Evolutionary conservation across 441 rosid species (phyloP).

Genomic region (Gossypium aridum): DNA sequence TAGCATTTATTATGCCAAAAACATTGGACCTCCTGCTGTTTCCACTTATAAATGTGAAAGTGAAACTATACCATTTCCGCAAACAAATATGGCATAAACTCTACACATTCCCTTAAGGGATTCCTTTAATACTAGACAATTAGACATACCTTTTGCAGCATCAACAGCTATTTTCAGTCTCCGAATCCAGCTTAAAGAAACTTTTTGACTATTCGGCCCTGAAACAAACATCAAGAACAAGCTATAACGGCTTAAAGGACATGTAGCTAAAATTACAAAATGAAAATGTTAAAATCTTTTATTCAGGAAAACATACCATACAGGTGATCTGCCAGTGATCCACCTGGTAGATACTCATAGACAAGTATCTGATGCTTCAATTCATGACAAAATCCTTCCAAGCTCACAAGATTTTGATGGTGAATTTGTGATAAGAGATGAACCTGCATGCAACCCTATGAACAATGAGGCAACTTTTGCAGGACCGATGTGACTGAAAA

Average conservation of each 20-base stretch:
- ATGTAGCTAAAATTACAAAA: background rate
- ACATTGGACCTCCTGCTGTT: too few relatives aligned
- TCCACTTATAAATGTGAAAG: background rate
- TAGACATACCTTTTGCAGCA: conserved; percentile 75
- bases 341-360: conserved; percentile 81
- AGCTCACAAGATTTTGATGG: conserved; percentile 82
- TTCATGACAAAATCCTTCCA: conserved; percentile 86
- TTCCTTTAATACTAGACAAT: too few relatives aligned
- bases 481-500: background rate
- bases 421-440: conserved; percentile 65
- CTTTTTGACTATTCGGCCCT: conserved; percentile 55
- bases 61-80: too few relatives aligned
- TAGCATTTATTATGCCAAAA: too few relatives aligned
- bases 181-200: conserved; percentile 78
- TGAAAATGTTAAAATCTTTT: background rate
- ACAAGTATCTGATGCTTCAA: conserved; percentile 80
- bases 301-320: conserved; percentile 43
- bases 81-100: too few relatives aligned
- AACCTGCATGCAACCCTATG: conserved; percentile 37
- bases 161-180: conserved; percentile 83
- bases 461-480: background rate
- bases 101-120: too few relatives aligned
- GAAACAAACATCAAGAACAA: conserved; percentile 6
- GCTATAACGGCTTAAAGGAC: background rate
- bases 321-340: conserved; percentile 81